Conservation (phyloP, 805 yeast species). For the Pichia sporocuriosa region DNA sequence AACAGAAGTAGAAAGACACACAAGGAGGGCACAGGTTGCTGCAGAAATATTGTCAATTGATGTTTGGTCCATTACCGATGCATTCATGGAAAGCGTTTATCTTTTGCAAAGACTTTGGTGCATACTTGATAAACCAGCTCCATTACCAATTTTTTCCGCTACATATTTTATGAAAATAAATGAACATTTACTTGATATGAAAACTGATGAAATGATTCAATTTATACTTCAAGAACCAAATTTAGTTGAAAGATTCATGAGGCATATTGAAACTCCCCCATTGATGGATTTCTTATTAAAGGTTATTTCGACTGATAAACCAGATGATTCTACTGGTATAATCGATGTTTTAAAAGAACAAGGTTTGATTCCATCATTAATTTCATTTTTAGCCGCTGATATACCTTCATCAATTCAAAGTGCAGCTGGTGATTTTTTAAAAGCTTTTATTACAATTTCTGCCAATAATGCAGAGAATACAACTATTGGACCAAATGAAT, state of each 20-base stretch:
- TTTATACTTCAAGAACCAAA: conserved; percentile 63
- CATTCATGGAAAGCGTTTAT: conserved; percentile 69
- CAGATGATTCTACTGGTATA: conserved; percentile 83
- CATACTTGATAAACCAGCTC: conserved; percentile 59
- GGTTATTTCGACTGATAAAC: conserved; percentile 87
- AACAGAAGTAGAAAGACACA: conserved; percentile 29
- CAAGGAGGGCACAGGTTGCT: conserved; percentile 55
- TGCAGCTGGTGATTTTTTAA: conserved; percentile 91
- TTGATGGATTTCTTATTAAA: conserved; percentile 87
- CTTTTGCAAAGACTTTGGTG: conserved; percentile 73
- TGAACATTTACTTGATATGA: conserved; percentile 83
- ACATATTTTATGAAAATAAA: conserved; percentile 88
- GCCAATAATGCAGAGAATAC: conserved; percentile 89
- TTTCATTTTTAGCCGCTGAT: conserved; percentile 64
- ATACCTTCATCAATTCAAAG: conserved; percentile 70
- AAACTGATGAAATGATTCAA: conserved; percentile 69
- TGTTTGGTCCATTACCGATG: conserved; percentile 89
- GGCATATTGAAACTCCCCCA: conserved; percentile 88
- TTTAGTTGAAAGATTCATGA: conserved; percentile 73
- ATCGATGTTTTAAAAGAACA: conserved; percentile 71
- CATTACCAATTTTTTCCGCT: conserved; percentile 68
- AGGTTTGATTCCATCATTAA: conserved; percentile 61
- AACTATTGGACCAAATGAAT: conserved; percentile 91
- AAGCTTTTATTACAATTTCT: conserved; percentile 88
- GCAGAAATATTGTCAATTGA: conserved; percentile 88